These are phyloP conservation scores for Entomortierella chlamydospora DNA, from an alignment of 192 early-diverging fungal genomes.

Conservation along the genomic window DNA sequence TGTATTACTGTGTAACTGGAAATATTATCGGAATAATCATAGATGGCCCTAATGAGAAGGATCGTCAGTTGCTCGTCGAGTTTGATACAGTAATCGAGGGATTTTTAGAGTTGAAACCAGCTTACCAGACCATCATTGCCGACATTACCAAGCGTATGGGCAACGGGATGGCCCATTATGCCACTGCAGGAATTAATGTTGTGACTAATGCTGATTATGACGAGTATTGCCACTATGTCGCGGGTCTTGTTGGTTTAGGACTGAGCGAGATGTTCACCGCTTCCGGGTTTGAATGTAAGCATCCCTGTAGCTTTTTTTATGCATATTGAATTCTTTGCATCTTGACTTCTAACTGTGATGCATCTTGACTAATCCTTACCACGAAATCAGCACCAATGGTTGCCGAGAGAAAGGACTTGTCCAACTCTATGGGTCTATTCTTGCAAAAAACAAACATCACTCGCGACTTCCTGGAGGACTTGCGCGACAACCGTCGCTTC, in stretches of 20 bases:
- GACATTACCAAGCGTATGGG: conserved; percentile 96
- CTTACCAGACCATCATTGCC: conserved; percentile 87
- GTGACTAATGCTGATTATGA: conserved; percentile 89
- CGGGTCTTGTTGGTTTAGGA: conserved; percentile 95
- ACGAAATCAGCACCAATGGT: conserved; percentile 22
- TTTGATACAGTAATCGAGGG: conserved; percentile 92
- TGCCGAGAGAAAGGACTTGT: conserved; percentile 47
- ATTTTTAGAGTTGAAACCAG: conserved; percentile 81
- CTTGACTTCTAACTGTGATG: neutral
- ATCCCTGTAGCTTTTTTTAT: neutral
- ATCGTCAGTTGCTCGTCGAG: conserved; percentile 88
- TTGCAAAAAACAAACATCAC: conserved; percentile 99
- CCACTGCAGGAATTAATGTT: conserved; percentile 66
- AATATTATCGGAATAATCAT: too few species aligned
- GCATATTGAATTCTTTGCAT: neutral
- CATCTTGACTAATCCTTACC: neutral
- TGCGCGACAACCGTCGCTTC: conserved; percentile 89
- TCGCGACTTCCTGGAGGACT: conserved; percentile 94
- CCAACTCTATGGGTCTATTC: conserved; percentile 98
- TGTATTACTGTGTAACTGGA: too few species aligned
- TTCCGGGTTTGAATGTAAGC: conserved; percentile 80
- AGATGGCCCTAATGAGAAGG: conserved; percentile 94
- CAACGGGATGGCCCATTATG: conserved; percentile 94
- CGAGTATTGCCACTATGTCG: conserved; percentile 98
- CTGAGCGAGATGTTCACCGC: conserved; percentile 91